Evolutionary conservation across 116 monocot species (phyloP), one percentile per base, ranked within the genome.

Genomic region (Trichopus zeylanicus): DNA sequence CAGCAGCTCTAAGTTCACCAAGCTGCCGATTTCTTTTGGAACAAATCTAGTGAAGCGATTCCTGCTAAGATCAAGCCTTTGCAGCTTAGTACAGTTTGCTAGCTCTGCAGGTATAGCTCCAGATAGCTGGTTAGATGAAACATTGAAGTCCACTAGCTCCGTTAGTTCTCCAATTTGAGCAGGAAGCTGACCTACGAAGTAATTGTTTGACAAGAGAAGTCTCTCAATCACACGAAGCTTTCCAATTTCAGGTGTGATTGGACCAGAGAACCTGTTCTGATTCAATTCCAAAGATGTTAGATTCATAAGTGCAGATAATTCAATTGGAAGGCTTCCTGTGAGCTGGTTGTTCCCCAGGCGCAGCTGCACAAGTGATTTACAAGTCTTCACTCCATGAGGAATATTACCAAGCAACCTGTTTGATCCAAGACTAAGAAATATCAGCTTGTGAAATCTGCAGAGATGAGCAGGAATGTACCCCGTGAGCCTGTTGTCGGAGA

Each of bases 41-140:
- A 87, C 35, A 35, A 9, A n/a, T 3, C 92, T 87, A 24, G 70
- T 69, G 51, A 92, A 81, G 2, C 28, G 53, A 33, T 92, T 92
- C 52, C 69, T 60, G 48, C 83, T 84, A 24, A 92, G 81, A 57
- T 87, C 87, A 61, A 92, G 92, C 66, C 83, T 73, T 30, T 81
- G 74, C 26, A 92, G 83, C 76, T 80, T 84, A 3, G 53, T 76
- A 39, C 87, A 87, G 7, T 74, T 71, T 2, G 70, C 74, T 24
- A 92, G 32, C 65, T 76, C 74, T 34, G 5, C 59, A 56, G 87
- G 92, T 32, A 92, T 64, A 11, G 64, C 25, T 27, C 83, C 91
- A 1, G 69, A 77, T 31, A 91, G 65, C 51, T 61, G 70, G 64
- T 91, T 91, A 0, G 75, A 78, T 2, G 91, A 86, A 24, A 91